Percentiles rank a stretch among this genome's conserved stretches.
These are phyloP conservation scores for Termitomyces sp. DNA, from an alignment of 768 basidiomycete genomes.

Conservation along the genomic window DNA sequence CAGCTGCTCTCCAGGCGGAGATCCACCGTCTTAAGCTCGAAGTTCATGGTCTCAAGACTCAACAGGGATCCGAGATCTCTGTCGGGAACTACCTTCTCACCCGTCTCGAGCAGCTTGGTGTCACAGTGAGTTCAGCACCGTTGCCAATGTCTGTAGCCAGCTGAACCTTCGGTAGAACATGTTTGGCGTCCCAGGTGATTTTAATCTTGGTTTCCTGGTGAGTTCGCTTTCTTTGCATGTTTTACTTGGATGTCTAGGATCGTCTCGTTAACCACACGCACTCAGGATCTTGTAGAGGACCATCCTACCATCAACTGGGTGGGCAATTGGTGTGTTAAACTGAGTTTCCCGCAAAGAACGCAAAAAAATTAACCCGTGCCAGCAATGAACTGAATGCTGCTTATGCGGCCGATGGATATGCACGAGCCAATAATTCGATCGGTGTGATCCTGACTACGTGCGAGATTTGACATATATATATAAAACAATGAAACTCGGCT, in stretches of 20 bases:
- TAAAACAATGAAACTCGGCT: background rate
- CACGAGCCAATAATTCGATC: slow-evolving; percentile 76
- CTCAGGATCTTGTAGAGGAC: slow-evolving; percentile 79
- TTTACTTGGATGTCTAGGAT: background rate
- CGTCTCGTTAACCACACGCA: slow-evolving; percentile 2
- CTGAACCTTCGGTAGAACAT: slow-evolving; percentile 61
- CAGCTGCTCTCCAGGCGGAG: slow-evolving; percentile 41
- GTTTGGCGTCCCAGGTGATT: slow-evolving; percentile 88
- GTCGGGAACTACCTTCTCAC: slow-evolving; percentile 58
- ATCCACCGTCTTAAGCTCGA: slow-evolving; percentile 48
- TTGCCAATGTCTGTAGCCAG: background rate
- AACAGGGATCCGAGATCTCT: slow-evolving; percentile 39
- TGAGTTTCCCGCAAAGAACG: accelerated
- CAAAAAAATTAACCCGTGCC: background rate
- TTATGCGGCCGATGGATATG: slow-evolving; percentile 93
- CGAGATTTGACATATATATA: slow-evolving; percentile 18
- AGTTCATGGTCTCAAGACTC: slow-evolving; percentile 36
- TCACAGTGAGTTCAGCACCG: slow-evolving; percentile 38
- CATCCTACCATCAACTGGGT: slow-evolving; percentile 80
- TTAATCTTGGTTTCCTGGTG: slow-evolving; percentile 70
- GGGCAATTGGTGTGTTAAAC: slow-evolving; percentile 64
- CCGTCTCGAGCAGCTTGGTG: slow-evolving; percentile 56
- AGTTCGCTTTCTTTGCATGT: background rate
- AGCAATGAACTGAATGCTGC: slow-evolving; percentile 86
- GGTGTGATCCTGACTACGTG: slow-evolving; percentile 81